These are phyloP conservation scores for Gymnopilus junonius DNA, from an alignment of 768 basidiomycete species.

Conservation along the genomic window DNA sequence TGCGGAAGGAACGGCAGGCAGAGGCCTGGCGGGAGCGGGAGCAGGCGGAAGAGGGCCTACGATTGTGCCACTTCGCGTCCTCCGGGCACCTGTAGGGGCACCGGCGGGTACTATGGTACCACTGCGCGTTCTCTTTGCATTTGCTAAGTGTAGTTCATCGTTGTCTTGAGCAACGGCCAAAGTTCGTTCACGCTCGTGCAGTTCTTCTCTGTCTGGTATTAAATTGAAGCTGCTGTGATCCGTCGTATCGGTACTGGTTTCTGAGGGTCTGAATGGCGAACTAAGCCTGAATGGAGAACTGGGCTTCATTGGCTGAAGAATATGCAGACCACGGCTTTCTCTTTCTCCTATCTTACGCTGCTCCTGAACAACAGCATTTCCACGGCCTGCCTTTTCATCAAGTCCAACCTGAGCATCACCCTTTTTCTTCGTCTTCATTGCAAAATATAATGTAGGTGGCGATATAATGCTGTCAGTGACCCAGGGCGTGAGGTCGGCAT, in stretches of 20 bases:
- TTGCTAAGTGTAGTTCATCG: not conserved
- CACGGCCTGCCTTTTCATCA: not conserved
- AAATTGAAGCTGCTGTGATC: not conserved
- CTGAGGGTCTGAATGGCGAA: constrained; percentile 3
- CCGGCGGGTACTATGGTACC: constrained; percentile 46
- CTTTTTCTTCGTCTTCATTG: constrained; percentile 12
- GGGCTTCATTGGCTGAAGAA: not conserved
- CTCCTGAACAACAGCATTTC: not conserved
- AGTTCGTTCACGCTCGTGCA: not conserved
- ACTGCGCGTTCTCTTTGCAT: constrained; percentile 42
- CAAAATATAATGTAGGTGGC: constrained; percentile 37
- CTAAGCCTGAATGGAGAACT: constrained; percentile 7
- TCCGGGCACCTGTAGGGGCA: constrained; percentile 19
- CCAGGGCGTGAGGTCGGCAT: constrained; percentile 33
- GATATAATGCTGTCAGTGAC: constrained; percentile 48
- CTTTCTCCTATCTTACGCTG: not conserved
- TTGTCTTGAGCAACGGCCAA: not conserved
- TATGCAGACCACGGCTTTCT: not conserved
- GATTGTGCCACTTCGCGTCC: constrained; percentile 38
- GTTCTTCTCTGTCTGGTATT: not conserved
- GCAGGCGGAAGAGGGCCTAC: constrained; percentile 27
- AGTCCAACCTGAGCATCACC: not conserved
- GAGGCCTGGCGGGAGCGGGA: constrained; percentile 7
- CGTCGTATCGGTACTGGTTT: not conserved
- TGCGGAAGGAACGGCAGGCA: constrained; percentile 10